These are phyloP conservation scores for Boletellus sp. DNA, from an alignment of 768 basidiomycete species.

Conservation along the genomic window DNA sequence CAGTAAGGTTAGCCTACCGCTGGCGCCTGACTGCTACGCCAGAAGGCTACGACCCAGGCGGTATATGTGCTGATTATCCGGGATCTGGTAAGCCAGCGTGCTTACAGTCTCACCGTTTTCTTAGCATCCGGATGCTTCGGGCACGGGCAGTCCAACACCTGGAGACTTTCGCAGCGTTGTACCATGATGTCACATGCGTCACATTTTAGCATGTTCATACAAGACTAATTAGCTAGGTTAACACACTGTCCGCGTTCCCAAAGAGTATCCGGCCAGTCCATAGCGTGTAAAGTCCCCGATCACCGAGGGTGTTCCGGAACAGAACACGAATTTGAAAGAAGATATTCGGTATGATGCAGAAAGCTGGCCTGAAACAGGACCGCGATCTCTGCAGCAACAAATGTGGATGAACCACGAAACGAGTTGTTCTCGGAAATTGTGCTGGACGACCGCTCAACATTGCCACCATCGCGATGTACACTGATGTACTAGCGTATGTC, in stretches of 20 bases:
- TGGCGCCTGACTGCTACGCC: too few species aligned
- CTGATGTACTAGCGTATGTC: slow-evolving; percentile 68
- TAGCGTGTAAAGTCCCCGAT: slow-evolving; percentile 76
- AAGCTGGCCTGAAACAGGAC: slow-evolving; percentile 57
- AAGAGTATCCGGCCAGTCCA: slow-evolving; percentile 57
- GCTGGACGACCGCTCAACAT: slow-evolving; percentile 72
- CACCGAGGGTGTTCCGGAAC: slow-evolving; percentile 62
- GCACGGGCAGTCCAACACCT: too few species aligned
- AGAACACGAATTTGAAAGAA: background rate
- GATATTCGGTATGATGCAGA: background rate
- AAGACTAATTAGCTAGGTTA: too few species aligned
- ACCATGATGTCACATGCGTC: too few species aligned
- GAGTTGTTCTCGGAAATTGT: slow-evolving; percentile 75
- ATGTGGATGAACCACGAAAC: slow-evolving; percentile 66
- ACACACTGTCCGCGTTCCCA: slow-evolving; percentile 59
- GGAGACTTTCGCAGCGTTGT: too few species aligned
- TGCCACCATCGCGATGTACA: slow-evolving; percentile 88
- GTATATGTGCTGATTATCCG: too few species aligned
- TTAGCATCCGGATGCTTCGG: too few species aligned
- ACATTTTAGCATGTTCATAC: too few species aligned
- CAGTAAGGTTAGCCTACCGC: too few species aligned
- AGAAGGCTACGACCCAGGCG: too few species aligned
- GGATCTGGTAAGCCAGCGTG: too few species aligned
- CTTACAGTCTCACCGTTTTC: too few species aligned
- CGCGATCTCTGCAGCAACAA: slow-evolving; percentile 69